A percentile compares a stretch with the other conserved stretches of the same genome.
These are phyloP conservation scores for Raffaelea albimanens DNA, from an alignment of 2,329 filamentous ascomycete genomes.

Conservation along the genomic window DNA sequence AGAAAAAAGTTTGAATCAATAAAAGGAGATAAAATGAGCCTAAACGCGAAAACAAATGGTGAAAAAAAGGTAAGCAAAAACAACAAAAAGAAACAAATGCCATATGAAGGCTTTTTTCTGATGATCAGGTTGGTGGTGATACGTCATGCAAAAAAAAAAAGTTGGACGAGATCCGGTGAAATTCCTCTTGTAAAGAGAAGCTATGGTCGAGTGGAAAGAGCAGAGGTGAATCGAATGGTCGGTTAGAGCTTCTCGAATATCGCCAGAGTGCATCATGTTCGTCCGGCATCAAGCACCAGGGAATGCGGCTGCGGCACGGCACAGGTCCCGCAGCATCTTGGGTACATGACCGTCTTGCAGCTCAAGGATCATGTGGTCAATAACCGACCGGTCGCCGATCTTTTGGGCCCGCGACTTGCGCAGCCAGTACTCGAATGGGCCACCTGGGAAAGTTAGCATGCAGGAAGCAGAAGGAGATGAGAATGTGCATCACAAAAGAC, in stretches of 20 bases:
- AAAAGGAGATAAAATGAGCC: no score
- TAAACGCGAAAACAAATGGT: neutral
- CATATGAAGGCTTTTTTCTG: no score
- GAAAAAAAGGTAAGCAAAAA: neutral
- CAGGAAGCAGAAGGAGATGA: neutral
- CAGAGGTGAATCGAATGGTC: no score
- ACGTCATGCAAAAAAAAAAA: no score
- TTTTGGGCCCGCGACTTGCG: constrained; percentile 28
- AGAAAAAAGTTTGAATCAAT: no score
- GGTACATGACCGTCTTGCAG: constrained; percentile 28
- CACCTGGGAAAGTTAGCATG: constrained; percentile 18
- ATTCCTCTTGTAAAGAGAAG: no score
- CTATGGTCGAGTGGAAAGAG: no score
- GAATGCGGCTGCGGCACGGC: constrained; percentile 19
- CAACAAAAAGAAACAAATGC: neutral
- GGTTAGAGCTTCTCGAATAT: no score
- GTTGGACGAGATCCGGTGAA: no score
- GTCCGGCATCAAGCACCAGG: constrained; percentile 8
- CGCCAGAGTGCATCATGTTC: no score
- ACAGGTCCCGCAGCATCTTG: constrained; percentile 14
- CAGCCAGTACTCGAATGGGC: constrained; percentile 39
- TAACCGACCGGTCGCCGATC: constrained; percentile 21
- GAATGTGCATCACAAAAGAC: constrained; percentile 11
- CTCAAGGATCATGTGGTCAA: constrained; percentile 25
- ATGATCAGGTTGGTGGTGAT: no score